These are phyloP conservation scores for Cenococcum geophilum DNA, from an alignment of 495 filamentous ascomycete genomes.

Conservation along the genomic window DNA sequence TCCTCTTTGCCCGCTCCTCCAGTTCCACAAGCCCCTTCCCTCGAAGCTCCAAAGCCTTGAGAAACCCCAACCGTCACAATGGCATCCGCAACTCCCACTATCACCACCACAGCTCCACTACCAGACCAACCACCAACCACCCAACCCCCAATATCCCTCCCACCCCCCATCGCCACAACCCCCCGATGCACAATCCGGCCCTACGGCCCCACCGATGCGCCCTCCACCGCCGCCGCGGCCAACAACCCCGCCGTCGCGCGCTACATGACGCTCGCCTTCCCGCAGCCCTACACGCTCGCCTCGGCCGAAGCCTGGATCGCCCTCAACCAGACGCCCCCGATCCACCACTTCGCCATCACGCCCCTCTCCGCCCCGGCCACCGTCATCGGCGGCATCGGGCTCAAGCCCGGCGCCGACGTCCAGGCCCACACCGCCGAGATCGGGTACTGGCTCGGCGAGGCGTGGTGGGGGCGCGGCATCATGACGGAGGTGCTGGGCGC, in stretches of 20 bases:
- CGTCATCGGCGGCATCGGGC: constrained; percentile 33
- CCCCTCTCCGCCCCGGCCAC: constrained; percentile 5
- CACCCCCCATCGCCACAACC: constrained; percentile 17
- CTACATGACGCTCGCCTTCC: constrained; percentile 34
- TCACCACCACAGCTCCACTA: not conserved
- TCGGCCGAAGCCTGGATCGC: constrained; percentile 32
- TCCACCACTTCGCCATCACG: constrained; percentile 26
- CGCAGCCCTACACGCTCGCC: constrained; percentile 33
- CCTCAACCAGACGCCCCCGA: constrained; percentile 8
- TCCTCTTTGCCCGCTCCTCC: not conserved
- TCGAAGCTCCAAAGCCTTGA: not conserved
- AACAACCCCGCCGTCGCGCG: constrained; percentile 29
- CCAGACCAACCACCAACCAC: not conserved
- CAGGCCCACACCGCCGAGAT: constrained; percentile 30
- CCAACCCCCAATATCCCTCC: not conserved
- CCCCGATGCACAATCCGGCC: constrained; percentile 28
- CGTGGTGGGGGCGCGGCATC: constrained; percentile 31
- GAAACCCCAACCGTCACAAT: not conserved
- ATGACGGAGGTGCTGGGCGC: constrained; percentile 26
- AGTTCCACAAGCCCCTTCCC: not conserved
- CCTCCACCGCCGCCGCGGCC: constrained; percentile 18
- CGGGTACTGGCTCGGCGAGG: constrained; percentile 38
- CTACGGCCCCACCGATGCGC: constrained; percentile 28
- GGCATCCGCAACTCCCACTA: not conserved
- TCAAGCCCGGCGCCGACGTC: constrained; percentile 33